phyloP scores from a whole-genome alignment of 805 yeast genomes.

The Barnettozyma sucrosica region DNA sequence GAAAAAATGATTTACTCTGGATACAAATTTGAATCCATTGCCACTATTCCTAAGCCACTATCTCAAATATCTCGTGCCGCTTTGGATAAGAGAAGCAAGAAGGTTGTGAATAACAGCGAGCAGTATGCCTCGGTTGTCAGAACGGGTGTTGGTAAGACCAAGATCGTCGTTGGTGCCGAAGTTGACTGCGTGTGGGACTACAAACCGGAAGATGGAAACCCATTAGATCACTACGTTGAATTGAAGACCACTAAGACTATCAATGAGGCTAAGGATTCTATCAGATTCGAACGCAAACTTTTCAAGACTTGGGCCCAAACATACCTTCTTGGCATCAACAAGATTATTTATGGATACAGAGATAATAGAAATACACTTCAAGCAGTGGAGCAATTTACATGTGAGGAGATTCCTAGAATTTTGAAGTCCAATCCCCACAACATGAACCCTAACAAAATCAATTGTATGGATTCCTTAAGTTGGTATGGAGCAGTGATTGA shows the following conservation, averaged over 20 bases:
- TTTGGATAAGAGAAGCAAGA: constrained; percentile 60
- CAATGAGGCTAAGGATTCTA: constrained; percentile 49
- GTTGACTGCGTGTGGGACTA: constrained; percentile 88
- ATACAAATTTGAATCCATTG: constrained; percentile 77
- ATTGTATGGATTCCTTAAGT: constrained; percentile 72
- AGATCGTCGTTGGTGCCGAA: constrained; percentile 77
- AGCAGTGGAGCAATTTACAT: constrained; percentile 66
- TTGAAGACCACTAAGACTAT: constrained; percentile 67
- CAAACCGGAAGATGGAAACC: constrained; percentile 43
- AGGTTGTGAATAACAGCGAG: constrained; percentile 60
- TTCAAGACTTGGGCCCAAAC: constrained; percentile 91
- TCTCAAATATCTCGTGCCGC: constrained; percentile 55
- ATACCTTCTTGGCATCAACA: constrained; percentile 79
- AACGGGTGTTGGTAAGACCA: constrained; percentile 75
- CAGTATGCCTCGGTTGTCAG: constrained; percentile 78
- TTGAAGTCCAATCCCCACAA: constrained; percentile 46
- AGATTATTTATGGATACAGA: constrained; percentile 79
- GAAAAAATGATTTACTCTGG: constrained; percentile 56
- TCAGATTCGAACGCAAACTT: constrained; percentile 68
- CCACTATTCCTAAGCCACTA: constrained; percentile 76
- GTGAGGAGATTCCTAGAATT: constrained; percentile 72
- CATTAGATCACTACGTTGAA: constrained; percentile 71
- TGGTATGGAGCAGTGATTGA: constrained; percentile 84
- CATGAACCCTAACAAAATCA: constrained; percentile 42
- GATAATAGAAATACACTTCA: constrained; percentile 62